Evolutionary conservation across 2,329 filamentous ascomycete species (phyloP).

Genomic region (Trichophyton simii): DNA sequence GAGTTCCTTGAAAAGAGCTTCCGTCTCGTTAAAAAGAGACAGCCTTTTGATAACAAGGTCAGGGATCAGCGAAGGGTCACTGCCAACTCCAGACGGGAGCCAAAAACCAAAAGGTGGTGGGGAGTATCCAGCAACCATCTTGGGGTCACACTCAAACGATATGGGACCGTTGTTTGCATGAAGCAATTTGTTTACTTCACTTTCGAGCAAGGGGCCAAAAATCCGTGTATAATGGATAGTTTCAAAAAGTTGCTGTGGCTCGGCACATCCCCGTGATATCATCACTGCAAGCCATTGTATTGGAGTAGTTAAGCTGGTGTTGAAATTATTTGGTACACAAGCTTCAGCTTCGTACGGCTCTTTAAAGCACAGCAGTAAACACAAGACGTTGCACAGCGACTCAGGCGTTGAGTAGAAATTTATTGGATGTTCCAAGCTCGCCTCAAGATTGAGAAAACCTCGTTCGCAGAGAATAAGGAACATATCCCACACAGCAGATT

Average conservation of each 20-base stretch:
- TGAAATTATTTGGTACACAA: neutral
- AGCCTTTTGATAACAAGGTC: neutral
- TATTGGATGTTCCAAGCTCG: neutral
- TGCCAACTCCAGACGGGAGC: conserved; percentile 3
- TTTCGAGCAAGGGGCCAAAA: neutral
- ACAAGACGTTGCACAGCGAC: neutral
- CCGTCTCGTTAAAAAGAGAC: neutral
- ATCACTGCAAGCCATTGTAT: neutral
- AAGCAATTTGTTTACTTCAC: neutral
- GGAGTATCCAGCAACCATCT: neutral
- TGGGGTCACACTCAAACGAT: neutral
- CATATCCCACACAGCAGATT: conserved; percentile 1
- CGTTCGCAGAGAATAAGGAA: conserved; percentile 4
- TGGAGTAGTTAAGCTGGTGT: neutral
- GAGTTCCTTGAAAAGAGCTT: neutral
- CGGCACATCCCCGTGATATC: conserved; percentile 3
- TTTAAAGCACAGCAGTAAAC: neutral
- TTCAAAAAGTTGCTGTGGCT: neutral
- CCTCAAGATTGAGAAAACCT: neutral
- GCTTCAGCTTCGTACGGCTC: neutral
- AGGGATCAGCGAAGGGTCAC: neutral
- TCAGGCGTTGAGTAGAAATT: neutral
- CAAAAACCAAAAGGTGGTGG: neutral
- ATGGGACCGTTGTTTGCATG: neutral
- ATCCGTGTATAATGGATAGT: neutral